phyloP scores from a whole-genome alignment of 306 rosid species.

The Glycyrrhiza uralensis region DNA sequence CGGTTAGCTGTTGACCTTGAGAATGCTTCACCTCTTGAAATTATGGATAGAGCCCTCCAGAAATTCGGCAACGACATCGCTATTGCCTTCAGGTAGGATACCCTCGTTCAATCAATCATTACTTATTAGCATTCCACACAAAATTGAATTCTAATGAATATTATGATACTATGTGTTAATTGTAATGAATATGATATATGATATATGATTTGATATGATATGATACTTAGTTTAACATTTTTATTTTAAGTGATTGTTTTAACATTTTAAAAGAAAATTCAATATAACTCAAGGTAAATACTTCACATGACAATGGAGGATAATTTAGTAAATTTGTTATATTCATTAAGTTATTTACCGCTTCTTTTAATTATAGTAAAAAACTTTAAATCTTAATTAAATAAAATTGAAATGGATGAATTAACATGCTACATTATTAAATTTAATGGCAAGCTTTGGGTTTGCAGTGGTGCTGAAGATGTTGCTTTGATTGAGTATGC shows the following conservation, averaged over 20 bases:
- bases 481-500: conserved; percentile 92
- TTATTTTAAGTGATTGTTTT: no score
- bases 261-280: no score
- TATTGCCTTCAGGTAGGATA: conserved; percentile 75
- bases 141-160: neutral
- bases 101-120: neutral
- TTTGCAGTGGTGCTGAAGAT: conserved; percentile 90
- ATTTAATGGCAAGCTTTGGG: neutral
- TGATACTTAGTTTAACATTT: no score
- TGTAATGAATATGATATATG: no score
- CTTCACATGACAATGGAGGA: no score
- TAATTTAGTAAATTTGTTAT: no score
- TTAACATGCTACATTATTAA: neutral
- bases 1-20: conserved; percentile 51
- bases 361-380: no score
- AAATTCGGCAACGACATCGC: conserved; percentile 74
- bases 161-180: neutral
- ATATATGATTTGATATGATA: no score
- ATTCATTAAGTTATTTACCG: no score
- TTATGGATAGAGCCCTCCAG: conserved; percentile 74
- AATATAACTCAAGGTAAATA: no score
- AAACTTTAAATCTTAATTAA: no score
- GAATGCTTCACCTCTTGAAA: conserved; percentile 77
- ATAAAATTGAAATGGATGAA: no score
- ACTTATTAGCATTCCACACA: neutral